Conservation (phyloP, 106 monocot genomes). For the Amphibolis antarctica region DNA sequence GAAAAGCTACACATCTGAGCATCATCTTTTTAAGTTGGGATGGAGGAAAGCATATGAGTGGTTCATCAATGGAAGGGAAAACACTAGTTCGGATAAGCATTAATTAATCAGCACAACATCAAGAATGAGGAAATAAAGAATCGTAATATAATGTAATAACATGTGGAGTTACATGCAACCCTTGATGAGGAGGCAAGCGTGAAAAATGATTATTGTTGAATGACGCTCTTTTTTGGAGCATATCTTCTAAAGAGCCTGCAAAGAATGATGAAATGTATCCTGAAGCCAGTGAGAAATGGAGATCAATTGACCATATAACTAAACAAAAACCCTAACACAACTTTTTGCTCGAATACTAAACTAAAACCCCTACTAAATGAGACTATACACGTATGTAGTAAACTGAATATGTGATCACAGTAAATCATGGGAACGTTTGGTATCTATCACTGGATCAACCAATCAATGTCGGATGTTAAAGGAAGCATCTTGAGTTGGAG, state of each 20-base stretch:
- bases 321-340: neutral
- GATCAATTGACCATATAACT: too few species aligned
- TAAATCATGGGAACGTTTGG: neutral
- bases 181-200: neutral
- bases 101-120: neutral
- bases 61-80: too few species aligned
- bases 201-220: neutral
- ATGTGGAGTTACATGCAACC: neutral
- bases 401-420: neutral
- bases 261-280: neutral
- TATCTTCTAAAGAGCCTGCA: neutral
- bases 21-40: neutral
- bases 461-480: neutral
- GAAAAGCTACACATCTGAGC: neutral
- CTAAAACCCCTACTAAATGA: neutral
- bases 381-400: conserved; percentile 2
- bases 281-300: too few species aligned
- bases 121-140: neutral
- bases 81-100: too few species aligned
- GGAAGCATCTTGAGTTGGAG: conserved; percentile 1
- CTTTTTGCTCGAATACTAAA: neutral
- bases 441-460: neutral
- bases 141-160: neutral
- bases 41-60: neutral
- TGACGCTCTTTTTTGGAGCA: neutral